phyloP scores from a whole-genome alignment of 345 rosid species.

The Rhodomyrtus tomentosa region DNA sequence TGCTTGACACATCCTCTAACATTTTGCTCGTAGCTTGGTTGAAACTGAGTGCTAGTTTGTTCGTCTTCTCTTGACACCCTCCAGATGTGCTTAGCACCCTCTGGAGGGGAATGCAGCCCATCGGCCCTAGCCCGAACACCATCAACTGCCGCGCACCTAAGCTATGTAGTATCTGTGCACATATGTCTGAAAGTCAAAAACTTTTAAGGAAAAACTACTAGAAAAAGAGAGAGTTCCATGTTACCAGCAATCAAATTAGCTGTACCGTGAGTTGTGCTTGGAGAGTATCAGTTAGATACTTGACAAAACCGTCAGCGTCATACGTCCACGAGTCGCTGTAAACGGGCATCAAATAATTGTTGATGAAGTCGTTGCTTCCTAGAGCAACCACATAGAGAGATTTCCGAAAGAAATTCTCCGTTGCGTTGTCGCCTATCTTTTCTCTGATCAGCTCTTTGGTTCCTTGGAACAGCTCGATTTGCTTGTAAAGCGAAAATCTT shows the following conservation, averaged over 20 bases:
- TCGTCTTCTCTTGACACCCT: constrained; percentile 54
- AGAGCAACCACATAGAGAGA: constrained; percentile 70
- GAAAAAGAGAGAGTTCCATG: neutral
- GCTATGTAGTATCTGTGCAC: constrained; percentile 37
- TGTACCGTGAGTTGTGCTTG: constrained; percentile 47
- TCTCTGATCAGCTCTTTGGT: constrained; percentile 34
- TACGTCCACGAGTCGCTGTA: constrained; percentile 75
- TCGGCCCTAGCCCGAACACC: constrained; percentile 88
- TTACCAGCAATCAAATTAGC: neutral
- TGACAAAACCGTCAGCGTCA: constrained; percentile 52
- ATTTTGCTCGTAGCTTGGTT: constrained; percentile 48
- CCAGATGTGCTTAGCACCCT: constrained; percentile 58
- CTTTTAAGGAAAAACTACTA: neutral
- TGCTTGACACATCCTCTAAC: constrained; percentile 22
- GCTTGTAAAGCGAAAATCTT: constrained; percentile 55
- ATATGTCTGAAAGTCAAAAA: neutral
- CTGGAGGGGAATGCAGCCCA: constrained; percentile 97
- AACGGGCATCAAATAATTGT: constrained; percentile 91
- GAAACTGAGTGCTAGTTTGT: constrained; percentile 58
- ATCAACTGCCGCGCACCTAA: constrained; percentile 62
- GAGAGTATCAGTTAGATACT: constrained; percentile 69
- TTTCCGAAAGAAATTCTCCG: constrained; percentile 56
- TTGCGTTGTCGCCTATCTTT: constrained; percentile 39
- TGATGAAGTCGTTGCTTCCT: constrained; percentile 99
- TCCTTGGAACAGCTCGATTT: constrained; percentile 69